These are phyloP conservation scores for Boletus fagicola DNA, from an alignment of 768 basidiomycete species.

Conservation along the genomic window DNA sequence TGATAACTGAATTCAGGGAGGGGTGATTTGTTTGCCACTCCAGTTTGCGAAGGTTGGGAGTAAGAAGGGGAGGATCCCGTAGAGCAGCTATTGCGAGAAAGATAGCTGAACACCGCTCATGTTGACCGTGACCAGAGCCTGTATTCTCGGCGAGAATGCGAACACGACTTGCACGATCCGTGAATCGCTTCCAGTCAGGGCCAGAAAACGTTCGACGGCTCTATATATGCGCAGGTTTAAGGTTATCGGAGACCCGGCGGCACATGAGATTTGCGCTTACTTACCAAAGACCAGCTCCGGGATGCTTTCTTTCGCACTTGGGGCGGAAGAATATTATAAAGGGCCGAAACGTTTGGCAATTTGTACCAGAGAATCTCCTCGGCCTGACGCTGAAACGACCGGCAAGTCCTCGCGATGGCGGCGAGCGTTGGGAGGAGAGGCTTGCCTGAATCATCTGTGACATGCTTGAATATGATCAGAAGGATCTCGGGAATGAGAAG, in stretches of 20 bases:
- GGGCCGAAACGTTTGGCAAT: conserved; percentile 7
- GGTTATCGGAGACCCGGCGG: background rate
- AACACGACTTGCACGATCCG: conserved; percentile 17
- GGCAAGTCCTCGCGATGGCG: conserved; percentile 30
- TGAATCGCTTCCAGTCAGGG: conserved; percentile 17
- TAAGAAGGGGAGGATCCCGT: conserved; percentile 20
- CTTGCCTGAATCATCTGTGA: conserved; percentile 18
- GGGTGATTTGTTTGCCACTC: conserved; percentile 14
- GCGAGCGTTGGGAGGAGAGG: conserved; percentile 19
- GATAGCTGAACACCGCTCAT: conserved; percentile 2
- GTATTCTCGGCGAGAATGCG: conserved; percentile 12
- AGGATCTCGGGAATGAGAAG: conserved; percentile 24
- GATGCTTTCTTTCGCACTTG: conserved; percentile 13
- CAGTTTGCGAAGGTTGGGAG: conserved; percentile 23
- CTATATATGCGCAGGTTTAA: conserved; percentile 4
- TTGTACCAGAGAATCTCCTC: conserved; percentile 27
- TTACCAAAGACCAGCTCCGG: conserved; percentile 22
- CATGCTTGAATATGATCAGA: conserved; percentile 19
- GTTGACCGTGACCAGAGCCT: background rate
- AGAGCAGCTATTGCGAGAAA: conserved; percentile 17
- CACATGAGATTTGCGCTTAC: background rate
- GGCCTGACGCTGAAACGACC: conserved; percentile 16
- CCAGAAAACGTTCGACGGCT: conserved; percentile 20
- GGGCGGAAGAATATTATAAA: conserved; percentile 19
- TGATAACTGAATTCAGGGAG: conserved; percentile 6